Evolutionary conservation across 371 early-diverging fungal species (phyloP), one percentile per base, ranked within the genome.

Genomic region (Mucor indicus): DNA sequence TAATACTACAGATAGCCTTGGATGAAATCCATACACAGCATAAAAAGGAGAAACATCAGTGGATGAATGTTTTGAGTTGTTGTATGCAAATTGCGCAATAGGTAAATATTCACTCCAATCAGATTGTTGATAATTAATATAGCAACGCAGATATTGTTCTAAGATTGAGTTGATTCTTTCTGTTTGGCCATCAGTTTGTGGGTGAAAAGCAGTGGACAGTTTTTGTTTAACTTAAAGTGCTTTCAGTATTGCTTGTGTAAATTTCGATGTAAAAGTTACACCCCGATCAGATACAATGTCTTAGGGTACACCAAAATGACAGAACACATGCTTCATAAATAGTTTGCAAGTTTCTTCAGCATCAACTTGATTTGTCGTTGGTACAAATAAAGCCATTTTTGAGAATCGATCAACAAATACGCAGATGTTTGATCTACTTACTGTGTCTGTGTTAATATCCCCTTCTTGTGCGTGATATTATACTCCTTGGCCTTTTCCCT

Each of bases 131-230:
- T 75, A 64, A 32, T 53, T 54, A 10, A 60, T 23, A 37, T 52
- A 81, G n/a, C 20, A 23, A 1, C 79, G 37, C 1, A 83, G 73
- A 32, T 76, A 77, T 32, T 74, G 68, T 38, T 81, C 72, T 0
- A 86, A 33, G 0, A 65, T 59, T 3, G 63, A 60, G 40, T 83
- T 86, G 0, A 63, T 42, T 0, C 75, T 43, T 46, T 81, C 78
- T 0, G 76, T 81, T 53, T 81, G 80, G 8, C 75, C 75, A 48
- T 80, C 75, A 1, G 78, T 71, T 48, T 83, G 75, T 1, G 75
- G 78, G 38, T 77, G 74, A 45, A 48, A 71, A 0, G 72, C 50
- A 0, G 71, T 68, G 0, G 77, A 77, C 15, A 74, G 22, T 4
- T 60, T 55, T 2, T 46, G 42, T 15, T 65, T 60, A 37, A 69